Evolutionary conservation across 1,284 basidiomycete species (phyloP), one percentile per base, ranked within the genome.

Genomic region (Rhodotorula sp.): DNA sequence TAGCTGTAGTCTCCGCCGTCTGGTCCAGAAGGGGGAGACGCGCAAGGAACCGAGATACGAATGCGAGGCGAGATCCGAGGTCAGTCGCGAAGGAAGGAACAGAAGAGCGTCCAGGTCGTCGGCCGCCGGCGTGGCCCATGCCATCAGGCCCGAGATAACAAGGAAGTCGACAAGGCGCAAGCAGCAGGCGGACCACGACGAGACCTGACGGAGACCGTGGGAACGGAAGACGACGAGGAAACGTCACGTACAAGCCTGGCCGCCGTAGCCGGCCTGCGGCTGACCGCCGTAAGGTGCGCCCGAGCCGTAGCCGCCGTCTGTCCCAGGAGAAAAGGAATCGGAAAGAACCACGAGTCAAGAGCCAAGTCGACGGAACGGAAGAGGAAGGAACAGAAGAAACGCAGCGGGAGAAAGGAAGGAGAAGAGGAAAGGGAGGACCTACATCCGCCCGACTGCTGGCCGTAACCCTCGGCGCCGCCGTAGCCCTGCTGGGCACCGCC

Each of bases 221-320:
- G 3, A 16, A 26, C 20, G 24, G 22, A n/a, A 28, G 30, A 26
- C 22, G 20, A 20, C 28, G 40, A 46, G 57, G 18, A 51, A 26
- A 28, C 15, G 4, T 37, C 26, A 69, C 68, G 55, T n/a, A 69
- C 68, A 70, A 51, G 59, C 65, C 53, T 54, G 51, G 34, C 68
- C 34, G 34, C 34, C 34, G 34, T 34, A 34, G 34, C 34, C 34
- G 34, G 6, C 68, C 60, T 66, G 64, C 52, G 60, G 40, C 60
- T 69, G 68, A 58, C 64, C 66, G 51, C 71, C 71, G 67, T 68
- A 71, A 30, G 70, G 70, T 16, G 70, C 67, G 28, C 69, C 69
- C 8, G 69, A 67, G 30, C 69, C 69, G 69, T 71, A 71, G 34
- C 57, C 67, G 7, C 62, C 68, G 61, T 70, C 68, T 66, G 54